Base-by-base conservation (phyloP, 1,284 basidiomycete species). In the Neolentinus lepideus region DNA sequence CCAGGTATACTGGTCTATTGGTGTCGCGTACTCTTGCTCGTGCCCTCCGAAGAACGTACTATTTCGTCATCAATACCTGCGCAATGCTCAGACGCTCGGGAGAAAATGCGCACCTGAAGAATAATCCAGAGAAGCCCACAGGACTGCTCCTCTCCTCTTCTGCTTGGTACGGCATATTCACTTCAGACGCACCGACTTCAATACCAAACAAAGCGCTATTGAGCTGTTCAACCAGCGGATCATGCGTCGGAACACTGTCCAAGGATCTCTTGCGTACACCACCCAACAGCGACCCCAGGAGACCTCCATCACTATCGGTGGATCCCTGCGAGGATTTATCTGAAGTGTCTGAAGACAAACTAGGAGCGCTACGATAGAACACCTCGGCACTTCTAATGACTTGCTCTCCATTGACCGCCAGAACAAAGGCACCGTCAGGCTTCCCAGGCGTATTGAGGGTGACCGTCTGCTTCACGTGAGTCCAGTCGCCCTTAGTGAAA, bases 11-110 rank as follows among this genome's bases (percentile, higher is more conserved):
- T 50, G 47, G 47, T 50, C 47, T 50, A 9, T 50, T 21, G 47
- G 47, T 22, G 47, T 50, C 22, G 47, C 47, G 22, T 50, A 50
- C 10, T 50, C 24, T 16, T 14, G 47, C 14, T 50, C 47, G 25
- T 90, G 86, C 0, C 88, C 89, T 22, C 88, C 88, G 63, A 91
- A 91, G 71, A 91, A 91, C 3, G 89, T 89, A 62, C 88, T 90
- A 47, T 9, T 52, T 6, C n/a, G n/a, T n/a, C n/a, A n/a, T n/a
- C n/a, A n/a, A n/a, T n/a, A n/a, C n/a, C n/a, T n/a, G n/a, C n/a
- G n/a, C n/a, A n/a, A n/a, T n/a, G n/a, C n/a, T n/a, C n/a, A n/a
- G n/a, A n/a, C n/a, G n/a, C n/a, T n/a, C n/a, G n/a, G n/a, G n/a
- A n/a, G 31, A 46, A 56, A 53, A 1, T 9, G 55, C 68, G 8